phyloP scores from a whole-genome alignment of 2,329 filamentous ascomycete genomes.

The Fusarium staphyleae region DNA sequence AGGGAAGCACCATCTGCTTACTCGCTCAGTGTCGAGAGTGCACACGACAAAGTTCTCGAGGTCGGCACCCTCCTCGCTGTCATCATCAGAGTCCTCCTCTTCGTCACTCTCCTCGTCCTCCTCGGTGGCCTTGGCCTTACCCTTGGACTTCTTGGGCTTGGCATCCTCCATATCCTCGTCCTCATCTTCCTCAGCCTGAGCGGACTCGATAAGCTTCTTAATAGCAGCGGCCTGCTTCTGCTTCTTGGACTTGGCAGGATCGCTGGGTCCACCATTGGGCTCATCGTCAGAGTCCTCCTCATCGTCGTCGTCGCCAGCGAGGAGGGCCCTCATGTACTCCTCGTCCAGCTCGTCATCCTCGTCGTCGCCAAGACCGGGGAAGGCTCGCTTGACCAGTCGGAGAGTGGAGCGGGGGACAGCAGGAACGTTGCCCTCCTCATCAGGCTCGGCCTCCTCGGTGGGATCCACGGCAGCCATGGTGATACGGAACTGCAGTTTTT shows the following conservation, averaged over 20 bases:
- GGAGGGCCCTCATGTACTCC: slow-evolving; percentile 65
- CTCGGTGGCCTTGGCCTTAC: slow-evolving; percentile 70
- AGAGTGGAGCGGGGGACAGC: slow-evolving; percentile 80
- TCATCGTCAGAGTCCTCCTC: slow-evolving; percentile 65
- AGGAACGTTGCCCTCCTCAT: slow-evolving; percentile 67
- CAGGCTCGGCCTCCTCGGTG: slow-evolving; percentile 73
- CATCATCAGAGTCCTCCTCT: slow-evolving; percentile 68
- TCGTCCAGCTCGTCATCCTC: slow-evolving; percentile 73
- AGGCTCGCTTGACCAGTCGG: slow-evolving; percentile 82
- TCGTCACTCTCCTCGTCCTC: slow-evolving; percentile 66
- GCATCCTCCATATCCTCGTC: slow-evolving; percentile 79
- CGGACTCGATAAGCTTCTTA: slow-evolving; percentile 77
- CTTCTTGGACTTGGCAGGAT: slow-evolving; percentile 88
- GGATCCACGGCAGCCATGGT: slow-evolving; percentile 99
- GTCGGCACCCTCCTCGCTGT: slow-evolving; percentile 69
- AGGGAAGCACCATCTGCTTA: slow-evolving; percentile 54
- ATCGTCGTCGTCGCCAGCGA: slow-evolving; percentile 58
- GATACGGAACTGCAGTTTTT: slow-evolving; percentile 78
- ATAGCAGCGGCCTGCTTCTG: slow-evolving; percentile 79
- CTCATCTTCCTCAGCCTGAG: slow-evolving; percentile 64
- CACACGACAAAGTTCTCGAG: slow-evolving; percentile 93
- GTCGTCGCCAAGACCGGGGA: slow-evolving; percentile 61
- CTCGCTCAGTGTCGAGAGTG: slow-evolving; percentile 91
- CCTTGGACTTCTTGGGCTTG: slow-evolving; percentile 71
- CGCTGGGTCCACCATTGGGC: slow-evolving; percentile 87